Percentiles rank a stretch among this genome's conserved stretches.
These are phyloP conservation scores for Fusarium sp. DNA, from an alignment of 2,329 filamentous ascomycete species.

Conservation along the genomic window DNA sequence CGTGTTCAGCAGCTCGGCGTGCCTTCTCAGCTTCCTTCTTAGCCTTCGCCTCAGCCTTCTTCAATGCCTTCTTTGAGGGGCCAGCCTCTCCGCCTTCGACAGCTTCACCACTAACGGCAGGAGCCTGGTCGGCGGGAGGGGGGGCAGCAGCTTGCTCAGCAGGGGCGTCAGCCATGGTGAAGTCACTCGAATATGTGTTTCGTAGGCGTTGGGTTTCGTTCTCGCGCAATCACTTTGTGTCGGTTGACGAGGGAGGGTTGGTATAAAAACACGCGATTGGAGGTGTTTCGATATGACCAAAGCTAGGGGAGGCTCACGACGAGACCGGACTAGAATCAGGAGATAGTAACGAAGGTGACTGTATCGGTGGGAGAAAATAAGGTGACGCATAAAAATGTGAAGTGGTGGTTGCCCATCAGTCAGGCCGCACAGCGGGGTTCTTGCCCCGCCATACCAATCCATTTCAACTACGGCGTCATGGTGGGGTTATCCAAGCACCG, in stretches of 20 bases:
- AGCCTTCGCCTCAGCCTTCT: conserved; percentile 87
- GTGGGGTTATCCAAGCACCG: conserved; percentile 29
- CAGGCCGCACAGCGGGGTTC: conserved; percentile 37
- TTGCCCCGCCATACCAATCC: conserved; percentile 40
- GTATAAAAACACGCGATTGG: conserved; percentile 5
- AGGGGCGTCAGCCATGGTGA: conserved; percentile 39
- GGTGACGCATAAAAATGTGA: conserved; percentile 42
- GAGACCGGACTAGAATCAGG: conserved; percentile 28
- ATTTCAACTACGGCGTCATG: conserved; percentile 36
- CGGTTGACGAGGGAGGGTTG: conserved; percentile 1
- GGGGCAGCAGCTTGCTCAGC: conserved; percentile 28
- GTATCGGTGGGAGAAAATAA: conserved; percentile 32
- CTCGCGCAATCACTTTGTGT: background rate
- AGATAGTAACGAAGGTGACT: conserved; percentile 34
- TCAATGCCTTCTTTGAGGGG: conserved; percentile 73
- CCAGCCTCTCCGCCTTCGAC: conserved; percentile 35
- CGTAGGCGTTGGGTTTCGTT: conserved; percentile 10
- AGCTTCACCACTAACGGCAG: conserved; percentile 20
- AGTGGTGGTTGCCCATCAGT: conserved; percentile 25
- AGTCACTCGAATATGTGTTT: background rate
- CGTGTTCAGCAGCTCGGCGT: conserved; percentile 76
- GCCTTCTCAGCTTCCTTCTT: conserved; percentile 89
- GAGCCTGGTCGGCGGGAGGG: conserved; percentile 29
- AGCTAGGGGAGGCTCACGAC: background rate
- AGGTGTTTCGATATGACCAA: conserved; percentile 19